phyloP scores from a whole-genome alignment of 306 rosid species.

The Hylodesmum podocarpum region DNA sequence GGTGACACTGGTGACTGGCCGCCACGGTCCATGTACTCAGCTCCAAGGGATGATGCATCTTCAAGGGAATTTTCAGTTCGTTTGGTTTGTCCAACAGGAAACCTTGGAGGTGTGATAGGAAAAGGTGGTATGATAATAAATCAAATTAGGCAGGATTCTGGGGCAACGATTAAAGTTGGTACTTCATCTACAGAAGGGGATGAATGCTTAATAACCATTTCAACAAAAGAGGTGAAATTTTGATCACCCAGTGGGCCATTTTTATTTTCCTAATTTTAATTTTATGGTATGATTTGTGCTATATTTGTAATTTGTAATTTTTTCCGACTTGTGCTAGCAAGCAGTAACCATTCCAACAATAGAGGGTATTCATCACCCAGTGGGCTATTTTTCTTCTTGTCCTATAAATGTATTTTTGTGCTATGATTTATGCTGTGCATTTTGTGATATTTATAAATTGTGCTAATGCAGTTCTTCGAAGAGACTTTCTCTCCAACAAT shows the following conservation, averaged over 20 bases:
- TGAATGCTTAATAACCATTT: slow-evolving; percentile 80
- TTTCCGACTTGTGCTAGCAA: slow-evolving; percentile 49
- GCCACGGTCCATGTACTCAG: slow-evolving; percentile 86
- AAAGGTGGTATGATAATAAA: slow-evolving; percentile 93
- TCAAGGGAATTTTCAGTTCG: slow-evolving; percentile 86
- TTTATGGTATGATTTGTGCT: slow-evolving; percentile 1
- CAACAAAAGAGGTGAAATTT: slow-evolving; percentile 79
- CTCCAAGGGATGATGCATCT: slow-evolving; percentile 82
- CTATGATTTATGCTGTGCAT: neutral
- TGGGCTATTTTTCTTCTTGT: neutral
- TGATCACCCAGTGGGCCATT: neutral
- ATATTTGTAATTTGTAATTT: slow-evolving; percentile 17
- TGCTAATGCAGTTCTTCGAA: slow-evolving; percentile 74
- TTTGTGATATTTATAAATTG: slow-evolving; percentile 24
- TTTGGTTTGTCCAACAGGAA: slow-evolving; percentile 81
- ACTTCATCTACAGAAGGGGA: slow-evolving; percentile 84
- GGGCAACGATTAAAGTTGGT: slow-evolving; percentile 92
- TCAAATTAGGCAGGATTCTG: slow-evolving; percentile 95
- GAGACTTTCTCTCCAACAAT: slow-evolving; percentile 75
- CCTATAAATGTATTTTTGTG: neutral
- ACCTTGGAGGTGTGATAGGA: slow-evolving; percentile 97
- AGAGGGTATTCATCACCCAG: slow-evolving; percentile 48
- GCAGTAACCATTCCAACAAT: slow-evolving; percentile 74
- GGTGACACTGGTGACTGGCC: slow-evolving; percentile 91
- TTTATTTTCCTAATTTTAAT: neutral